Evolutionary conservation across 106 monocot genomes (phyloP).

Genomic region (Triglochin maritima): DNA sequence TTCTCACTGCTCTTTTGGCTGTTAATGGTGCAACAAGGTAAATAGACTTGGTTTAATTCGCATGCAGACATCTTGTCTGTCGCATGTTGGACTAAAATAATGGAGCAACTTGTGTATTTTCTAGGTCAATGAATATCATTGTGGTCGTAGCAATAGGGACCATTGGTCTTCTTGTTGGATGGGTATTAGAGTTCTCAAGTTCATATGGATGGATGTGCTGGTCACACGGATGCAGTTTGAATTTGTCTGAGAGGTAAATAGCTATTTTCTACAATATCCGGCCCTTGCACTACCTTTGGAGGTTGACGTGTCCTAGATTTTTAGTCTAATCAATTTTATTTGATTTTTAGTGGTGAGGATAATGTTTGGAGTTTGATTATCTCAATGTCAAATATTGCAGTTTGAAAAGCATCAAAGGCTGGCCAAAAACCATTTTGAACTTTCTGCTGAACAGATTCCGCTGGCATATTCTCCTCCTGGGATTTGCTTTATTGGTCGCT

Average conservation of each 20-base stretch:
- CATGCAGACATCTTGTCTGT: background rate
- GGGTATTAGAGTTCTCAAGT: slow-evolving; percentile 67
- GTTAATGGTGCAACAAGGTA: slow-evolving; percentile 76
- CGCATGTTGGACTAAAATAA: background rate
- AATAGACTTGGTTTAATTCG: background rate
- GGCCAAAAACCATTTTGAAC: slow-evolving; percentile 38
- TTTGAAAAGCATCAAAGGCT: slow-evolving; percentile 39
- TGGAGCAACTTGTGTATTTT: background rate
- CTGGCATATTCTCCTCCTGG: slow-evolving; percentile 57
- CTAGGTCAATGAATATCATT: slow-evolving; percentile 65
- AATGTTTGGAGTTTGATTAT: background rate
- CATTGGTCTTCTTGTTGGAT: slow-evolving; percentile 65
- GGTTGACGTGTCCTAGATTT: background rate
- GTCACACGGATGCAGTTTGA: slow-evolving; percentile 17
- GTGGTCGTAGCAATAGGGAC: slow-evolving; percentile 77
- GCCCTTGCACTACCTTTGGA: background rate
- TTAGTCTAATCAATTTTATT: background rate
- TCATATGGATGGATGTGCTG: slow-evolving; percentile 22
- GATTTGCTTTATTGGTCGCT: slow-evolving; percentile 56
- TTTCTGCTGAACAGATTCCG: slow-evolving; percentile 45
- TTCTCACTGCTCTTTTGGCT: slow-evolving; percentile 85
- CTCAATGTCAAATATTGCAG: slow-evolving; percentile 18
- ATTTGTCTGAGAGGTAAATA: slow-evolving; percentile 36
- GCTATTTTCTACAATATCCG: background rate
- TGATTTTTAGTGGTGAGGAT: background rate